Percentiles rank a stretch among this genome's conserved stretches.
phyloP scores from a whole-genome alignment of 2,329 filamentous ascomycete genomes.

The Ophiobolus disseminans region DNA sequence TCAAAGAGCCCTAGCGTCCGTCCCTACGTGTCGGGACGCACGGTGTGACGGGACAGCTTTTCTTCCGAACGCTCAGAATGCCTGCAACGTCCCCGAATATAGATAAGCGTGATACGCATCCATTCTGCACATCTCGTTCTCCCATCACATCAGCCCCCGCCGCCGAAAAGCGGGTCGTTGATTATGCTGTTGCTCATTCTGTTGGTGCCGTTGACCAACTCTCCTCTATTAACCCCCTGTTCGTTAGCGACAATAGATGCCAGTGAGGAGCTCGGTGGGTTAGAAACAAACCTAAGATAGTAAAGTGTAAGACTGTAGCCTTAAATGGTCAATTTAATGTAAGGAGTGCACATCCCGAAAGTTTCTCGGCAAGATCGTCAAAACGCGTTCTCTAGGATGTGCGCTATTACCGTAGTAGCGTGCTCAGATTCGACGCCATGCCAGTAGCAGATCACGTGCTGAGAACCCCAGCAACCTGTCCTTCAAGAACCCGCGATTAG shows the following conservation, averaged over 20 bases:
- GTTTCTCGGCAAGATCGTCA: conserved; percentile 4
- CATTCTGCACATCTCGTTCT: conserved; percentile 13
- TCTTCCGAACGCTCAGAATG: background rate
- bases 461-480: too few relatives aligned
- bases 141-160: conserved; percentile 5
- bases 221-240: conserved; percentile 13
- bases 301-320: conserved; percentile 10
- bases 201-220: conserved; percentile 3
- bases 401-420: too few relatives aligned
- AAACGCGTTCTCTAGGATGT: background rate
- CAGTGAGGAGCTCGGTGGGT: conserved; percentile 4
- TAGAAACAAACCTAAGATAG: conserved; percentile 11
- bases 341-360: conserved; percentile 9
- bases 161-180: conserved; percentile 6
- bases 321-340: conserved; percentile 11
- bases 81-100: conserved; percentile 3
- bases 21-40: background rate
- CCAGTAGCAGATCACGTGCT: too few relatives aligned
- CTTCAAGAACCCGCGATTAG: too few relatives aligned
- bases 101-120: conserved; percentile 10
- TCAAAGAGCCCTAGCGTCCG: background rate
- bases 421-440: too few relatives aligned
- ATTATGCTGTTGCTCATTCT: conserved; percentile 11
- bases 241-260: conserved; percentile 8
- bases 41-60: background rate